Percentiles rank a stretch among this genome's conserved stretches.
Evolutionary conservation across 208 protist species (phyloP).

Genomic region (Leishmania lainsoni): DNA sequence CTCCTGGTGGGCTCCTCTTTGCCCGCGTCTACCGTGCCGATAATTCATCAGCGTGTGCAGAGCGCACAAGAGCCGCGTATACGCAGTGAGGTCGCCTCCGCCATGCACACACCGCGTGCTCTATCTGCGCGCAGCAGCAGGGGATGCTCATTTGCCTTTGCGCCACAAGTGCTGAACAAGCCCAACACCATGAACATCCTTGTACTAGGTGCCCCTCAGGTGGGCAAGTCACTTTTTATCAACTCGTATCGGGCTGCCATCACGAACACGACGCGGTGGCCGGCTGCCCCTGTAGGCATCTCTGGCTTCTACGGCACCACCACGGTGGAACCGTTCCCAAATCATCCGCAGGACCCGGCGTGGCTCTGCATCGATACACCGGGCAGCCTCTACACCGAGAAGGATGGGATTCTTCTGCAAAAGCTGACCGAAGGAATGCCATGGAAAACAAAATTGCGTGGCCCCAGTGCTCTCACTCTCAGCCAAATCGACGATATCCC

Average conservation of each 20-base stretch:
- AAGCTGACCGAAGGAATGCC: conserved; percentile 65
- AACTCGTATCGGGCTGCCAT: conserved; percentile 72
- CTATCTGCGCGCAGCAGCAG: conserved; percentile 23
- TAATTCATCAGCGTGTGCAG: conserved; percentile 11
- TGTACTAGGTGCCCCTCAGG: conserved; percentile 75
- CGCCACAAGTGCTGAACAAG: conserved; percentile 15
- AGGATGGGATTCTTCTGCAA: conserved; percentile 41
- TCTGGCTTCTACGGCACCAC: conserved; percentile 84
- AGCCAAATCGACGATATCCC: conserved; percentile 43
- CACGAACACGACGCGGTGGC: conserved; percentile 70
- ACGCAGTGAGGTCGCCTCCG: not conserved
- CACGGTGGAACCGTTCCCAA: conserved; percentile 69
- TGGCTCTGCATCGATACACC: conserved; percentile 87
- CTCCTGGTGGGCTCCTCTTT: conserved; percentile 2
- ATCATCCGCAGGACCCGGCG: conserved; percentile 60
- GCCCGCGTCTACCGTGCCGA: conserved; percentile 4
- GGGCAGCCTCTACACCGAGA: conserved; percentile 58
- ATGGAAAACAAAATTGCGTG: conserved; percentile 68
- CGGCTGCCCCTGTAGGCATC: conserved; percentile 70
- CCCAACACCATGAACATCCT: conserved; percentile 63
- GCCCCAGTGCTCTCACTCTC: conserved; percentile 36
- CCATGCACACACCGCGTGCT: conserved; percentile 1
- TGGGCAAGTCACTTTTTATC: conserved; percentile 83
- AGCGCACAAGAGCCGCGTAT: conserved; percentile 11
- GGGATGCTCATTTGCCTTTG: conserved; percentile 33